phyloP scores from a whole-genome alignment of 768 basidiomycete species.

The Gyrodon lividus region DNA sequence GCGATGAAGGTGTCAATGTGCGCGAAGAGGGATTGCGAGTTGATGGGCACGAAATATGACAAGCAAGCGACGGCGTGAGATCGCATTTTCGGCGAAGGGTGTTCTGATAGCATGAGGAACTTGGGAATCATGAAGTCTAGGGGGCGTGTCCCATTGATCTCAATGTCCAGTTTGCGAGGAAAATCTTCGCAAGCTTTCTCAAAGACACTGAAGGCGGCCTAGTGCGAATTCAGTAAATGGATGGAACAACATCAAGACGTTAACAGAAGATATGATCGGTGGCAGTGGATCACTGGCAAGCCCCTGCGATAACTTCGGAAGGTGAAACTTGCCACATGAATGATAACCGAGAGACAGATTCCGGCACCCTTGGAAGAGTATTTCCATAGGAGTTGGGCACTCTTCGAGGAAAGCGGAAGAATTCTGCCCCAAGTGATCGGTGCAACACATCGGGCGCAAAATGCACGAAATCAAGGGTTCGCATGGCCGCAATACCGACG shows the following conservation, averaged over 20 bases:
- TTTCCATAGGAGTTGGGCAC: not conserved
- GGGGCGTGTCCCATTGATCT: conserved; percentile 89
- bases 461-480: conserved; percentile 1
- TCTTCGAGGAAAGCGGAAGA: conserved; percentile 3
- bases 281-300: not conserved
- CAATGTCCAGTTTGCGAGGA: conserved; percentile 91
- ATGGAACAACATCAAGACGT: not conserved
- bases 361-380: conserved; percentile 5
- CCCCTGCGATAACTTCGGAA: conserved; percentile 4
- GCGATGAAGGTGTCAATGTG: conserved; percentile 95
- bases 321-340: not conserved
- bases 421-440: conserved; percentile 8
- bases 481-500: not conserved
- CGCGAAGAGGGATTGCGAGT: conserved; percentile 80
- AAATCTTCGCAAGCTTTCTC: conserved; percentile 98
- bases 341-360: conserved; percentile 1
- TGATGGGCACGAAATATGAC: conserved; percentile 88
- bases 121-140: conserved; percentile 97
- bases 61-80: conserved; percentile 92
- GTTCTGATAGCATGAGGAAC: conserved; percentile 86
- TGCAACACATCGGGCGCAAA: not conserved
- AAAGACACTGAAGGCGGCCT: conserved; percentile 92
- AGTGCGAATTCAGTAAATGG: conserved; percentile 15
- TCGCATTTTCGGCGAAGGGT: conserved; percentile 85
- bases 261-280: not conserved